These are phyloP conservation scores for Phycomyces nitens DNA, from an alignment of 192 early-diverging fungal species.

Conservation along the genomic window DNA sequence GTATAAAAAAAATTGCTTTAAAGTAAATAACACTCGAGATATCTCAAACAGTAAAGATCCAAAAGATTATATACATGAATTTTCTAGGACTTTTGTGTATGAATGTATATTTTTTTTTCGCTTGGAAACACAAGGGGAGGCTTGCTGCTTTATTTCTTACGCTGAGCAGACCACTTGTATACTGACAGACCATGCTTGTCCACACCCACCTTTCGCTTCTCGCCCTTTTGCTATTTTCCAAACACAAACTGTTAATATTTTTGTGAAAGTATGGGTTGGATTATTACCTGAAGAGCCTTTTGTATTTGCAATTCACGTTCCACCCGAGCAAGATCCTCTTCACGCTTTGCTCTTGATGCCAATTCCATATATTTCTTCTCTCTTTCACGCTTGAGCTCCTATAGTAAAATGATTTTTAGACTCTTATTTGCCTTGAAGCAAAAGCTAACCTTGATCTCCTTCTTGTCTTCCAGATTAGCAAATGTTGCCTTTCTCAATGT, in stretches of 20 bases:
- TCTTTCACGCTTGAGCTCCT: slow-evolving; percentile 50
- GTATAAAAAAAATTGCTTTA: no score
- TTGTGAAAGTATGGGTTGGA: not conserved
- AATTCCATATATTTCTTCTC: slow-evolving; percentile 64
- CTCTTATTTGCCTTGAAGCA: not conserved
- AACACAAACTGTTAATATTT: not conserved
- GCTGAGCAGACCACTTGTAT: slow-evolving; percentile 91
- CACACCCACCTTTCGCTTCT: slow-evolving; percentile 73
- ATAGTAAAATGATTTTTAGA: slow-evolving; percentile 13
- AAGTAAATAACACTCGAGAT: no score
- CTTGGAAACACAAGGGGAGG: no score
- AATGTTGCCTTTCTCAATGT: slow-evolving; percentile 48
- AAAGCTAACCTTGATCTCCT: not conserved
- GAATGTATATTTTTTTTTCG: no score
- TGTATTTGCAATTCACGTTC: slow-evolving; percentile 79
- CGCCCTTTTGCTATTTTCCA: slow-evolving; percentile 64
- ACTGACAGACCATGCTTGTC: slow-evolving; percentile 77
- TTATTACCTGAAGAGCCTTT: slow-evolving; percentile 64
- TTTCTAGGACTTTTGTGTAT: no score
- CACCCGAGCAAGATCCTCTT: slow-evolving; percentile 65
- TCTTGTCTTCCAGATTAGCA: slow-evolving; percentile 18
- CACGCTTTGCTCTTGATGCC: slow-evolving; percentile 68
- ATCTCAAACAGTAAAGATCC: no score
- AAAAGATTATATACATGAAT: no score
- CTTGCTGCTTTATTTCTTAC: slow-evolving; percentile 83